Conservation (phyloP, 306 rosid genomes). For the Cucumis melo region DNA sequence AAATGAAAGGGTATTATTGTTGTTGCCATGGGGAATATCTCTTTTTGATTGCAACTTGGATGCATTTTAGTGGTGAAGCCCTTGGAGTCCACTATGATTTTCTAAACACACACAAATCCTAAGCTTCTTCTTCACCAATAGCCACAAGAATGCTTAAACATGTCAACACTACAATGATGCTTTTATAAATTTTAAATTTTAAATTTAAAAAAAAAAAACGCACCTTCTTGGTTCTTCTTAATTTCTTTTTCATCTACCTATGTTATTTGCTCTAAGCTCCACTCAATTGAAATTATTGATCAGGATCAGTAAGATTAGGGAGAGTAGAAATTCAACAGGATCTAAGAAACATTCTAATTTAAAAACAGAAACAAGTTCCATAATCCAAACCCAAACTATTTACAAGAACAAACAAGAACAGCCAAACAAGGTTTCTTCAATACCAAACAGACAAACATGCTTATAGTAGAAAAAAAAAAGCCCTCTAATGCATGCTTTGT, state of each 20-base stretch:
- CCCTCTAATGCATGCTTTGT: conserved; percentile 4
- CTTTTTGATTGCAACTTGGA: neutral
- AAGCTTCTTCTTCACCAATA: neutral
- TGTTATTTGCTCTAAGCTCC: neutral
- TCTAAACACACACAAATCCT: neutral
- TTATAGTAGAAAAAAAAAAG: neutral
- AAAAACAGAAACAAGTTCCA: neutral
- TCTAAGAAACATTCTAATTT: neutral
- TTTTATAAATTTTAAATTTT: neutral
- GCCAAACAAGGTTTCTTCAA: neutral
- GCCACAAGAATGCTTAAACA: neutral
- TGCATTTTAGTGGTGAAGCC: neutral
- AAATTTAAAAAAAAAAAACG: too few relatives aligned
- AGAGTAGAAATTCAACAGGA: neutral
- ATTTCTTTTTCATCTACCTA: neutral
- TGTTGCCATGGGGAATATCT: neutral
- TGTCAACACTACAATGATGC: neutral
- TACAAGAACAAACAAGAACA: neutral
- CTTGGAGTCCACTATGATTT: neutral
- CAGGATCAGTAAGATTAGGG: neutral
- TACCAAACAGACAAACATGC: neutral
- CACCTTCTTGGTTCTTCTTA: neutral
- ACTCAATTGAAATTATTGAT: neutral
- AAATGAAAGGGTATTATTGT: neutral
- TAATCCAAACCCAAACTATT: neutral